Conservation (phyloP, 2,329 filamentous ascomycete species). For the Neonectria magnoliae region DNA sequence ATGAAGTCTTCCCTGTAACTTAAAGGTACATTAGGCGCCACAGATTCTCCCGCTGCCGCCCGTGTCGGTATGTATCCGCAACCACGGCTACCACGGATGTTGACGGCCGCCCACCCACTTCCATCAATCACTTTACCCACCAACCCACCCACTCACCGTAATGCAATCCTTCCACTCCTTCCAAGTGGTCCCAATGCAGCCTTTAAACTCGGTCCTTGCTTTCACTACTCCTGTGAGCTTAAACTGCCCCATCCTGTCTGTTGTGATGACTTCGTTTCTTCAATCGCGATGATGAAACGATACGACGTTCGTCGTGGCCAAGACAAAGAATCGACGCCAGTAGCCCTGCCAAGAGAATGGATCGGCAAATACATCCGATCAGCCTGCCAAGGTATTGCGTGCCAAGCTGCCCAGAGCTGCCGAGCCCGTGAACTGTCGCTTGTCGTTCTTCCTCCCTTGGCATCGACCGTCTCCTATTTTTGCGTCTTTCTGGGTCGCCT, state of each 20-base stretch:
- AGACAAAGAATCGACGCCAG: slow-evolving; percentile 8
- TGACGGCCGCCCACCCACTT: not conserved
- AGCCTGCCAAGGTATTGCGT: slow-evolving; percentile 32
- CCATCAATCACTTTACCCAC: not conserved
- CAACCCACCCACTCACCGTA: not conserved
- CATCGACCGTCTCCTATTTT: not conserved
- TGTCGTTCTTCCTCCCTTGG: not conserved
- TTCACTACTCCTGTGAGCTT: slow-evolving; percentile 12
- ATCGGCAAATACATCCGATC: slow-evolving; percentile 43
- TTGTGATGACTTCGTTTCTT: not conserved
- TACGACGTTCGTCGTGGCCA: not conserved
- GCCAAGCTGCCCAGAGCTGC: slow-evolving; percentile 31
- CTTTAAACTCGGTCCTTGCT: slow-evolving; percentile 20
- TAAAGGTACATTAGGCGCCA: too few species aligned
- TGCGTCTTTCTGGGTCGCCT: not conserved
- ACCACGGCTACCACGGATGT: slow-evolving; percentile 7
- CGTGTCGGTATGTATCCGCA: not conserved
- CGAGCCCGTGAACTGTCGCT: not conserved
- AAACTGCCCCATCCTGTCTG: not conserved
- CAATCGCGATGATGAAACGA: not conserved
- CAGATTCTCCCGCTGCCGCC: not conserved
- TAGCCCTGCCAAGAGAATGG: slow-evolving; percentile 38
- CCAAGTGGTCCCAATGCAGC: slow-evolving; percentile 1
- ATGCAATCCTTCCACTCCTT: not conserved
- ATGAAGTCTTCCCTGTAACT: not conserved